Percentiles rank a stretch among this genome's conserved stretches.
These are phyloP conservation scores for Kurtzmaniella quercitrusa DNA, from an alignment of 1,139 yeast genomes.

Conservation along the genomic window DNA sequence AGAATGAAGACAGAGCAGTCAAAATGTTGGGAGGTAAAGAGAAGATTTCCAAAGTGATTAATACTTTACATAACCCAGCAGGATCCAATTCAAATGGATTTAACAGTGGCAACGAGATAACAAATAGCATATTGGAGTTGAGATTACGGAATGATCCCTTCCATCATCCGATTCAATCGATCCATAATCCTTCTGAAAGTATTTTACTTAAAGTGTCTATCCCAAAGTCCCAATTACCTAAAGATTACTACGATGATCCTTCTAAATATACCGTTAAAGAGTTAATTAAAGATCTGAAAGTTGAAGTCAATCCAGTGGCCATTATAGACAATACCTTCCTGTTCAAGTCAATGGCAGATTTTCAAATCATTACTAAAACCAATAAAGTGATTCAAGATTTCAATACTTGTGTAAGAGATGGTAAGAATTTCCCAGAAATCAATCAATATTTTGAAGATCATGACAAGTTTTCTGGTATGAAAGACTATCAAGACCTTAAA, in stretches of 20 bases:
- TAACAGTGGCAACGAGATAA: not conserved
- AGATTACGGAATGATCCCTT: conserved; percentile 65
- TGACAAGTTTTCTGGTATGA: conserved; percentile 25
- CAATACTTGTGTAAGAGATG: conserved; percentile 20
- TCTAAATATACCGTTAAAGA: conserved; percentile 47
- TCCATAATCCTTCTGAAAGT: conserved; percentile 50
- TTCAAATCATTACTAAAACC: conserved; percentile 65
- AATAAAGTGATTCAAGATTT: conserved; percentile 44
- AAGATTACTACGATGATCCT: conserved; percentile 36
- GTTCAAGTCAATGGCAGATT: conserved; percentile 85
- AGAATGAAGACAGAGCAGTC: conserved; percentile 59
- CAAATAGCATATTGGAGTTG: conserved; percentile 50
- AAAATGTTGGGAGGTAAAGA: conserved; percentile 73
- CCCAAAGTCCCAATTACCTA: conserved; percentile 49
- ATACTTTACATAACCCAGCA: conserved; percentile 17
- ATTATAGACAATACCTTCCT: conserved; percentile 68
- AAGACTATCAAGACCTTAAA: conserved; percentile 25
- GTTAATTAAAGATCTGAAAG: conserved; percentile 32
- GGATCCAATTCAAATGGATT: not conserved
- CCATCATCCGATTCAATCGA: conserved; percentile 78
- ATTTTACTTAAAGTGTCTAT: conserved; percentile 65
- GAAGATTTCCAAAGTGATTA: conserved; percentile 37
- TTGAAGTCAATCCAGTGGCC: conserved; percentile 55
- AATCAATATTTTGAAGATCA: conserved; percentile 41
- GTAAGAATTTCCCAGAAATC: conserved; percentile 30